Percentiles rank a stretch among this genome's conserved stretches.
Evolutionary conservation across 805 yeast genomes (phyloP).

Genomic region (Wickerhamiella dianesei): DNA sequence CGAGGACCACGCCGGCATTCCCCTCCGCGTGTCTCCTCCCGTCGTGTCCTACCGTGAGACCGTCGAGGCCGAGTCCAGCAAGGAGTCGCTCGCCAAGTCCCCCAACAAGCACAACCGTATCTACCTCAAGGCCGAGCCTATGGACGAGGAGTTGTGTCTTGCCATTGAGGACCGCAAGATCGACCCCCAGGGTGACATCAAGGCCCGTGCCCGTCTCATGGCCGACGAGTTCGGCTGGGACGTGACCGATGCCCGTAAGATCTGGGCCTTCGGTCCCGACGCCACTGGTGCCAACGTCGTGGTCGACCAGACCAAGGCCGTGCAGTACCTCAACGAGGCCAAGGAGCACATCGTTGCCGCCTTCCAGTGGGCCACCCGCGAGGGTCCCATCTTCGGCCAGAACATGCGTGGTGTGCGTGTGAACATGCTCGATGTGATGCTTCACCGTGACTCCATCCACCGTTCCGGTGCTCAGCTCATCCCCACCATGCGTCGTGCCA

Average conservation of each 20-base stretch:
- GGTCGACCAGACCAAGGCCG: conserved; percentile 99
- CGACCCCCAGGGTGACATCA: conserved; percentile 94
- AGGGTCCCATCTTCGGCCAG: conserved; percentile 98
- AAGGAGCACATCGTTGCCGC: conserved; percentile 99
- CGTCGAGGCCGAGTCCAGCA: conserved; percentile 83
- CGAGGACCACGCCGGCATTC: conserved; percentile 99
- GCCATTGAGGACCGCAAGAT: conserved; percentile 91
- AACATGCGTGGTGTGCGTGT: conserved; percentile 88
- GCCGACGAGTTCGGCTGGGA: conserved; percentile 99
- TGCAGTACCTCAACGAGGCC: conserved; percentile 96
- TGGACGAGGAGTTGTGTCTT: conserved; percentile 78
- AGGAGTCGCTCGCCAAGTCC: conserved; percentile 94
- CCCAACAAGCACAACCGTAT: conserved; percentile 99
- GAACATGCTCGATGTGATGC: conserved; percentile 97
- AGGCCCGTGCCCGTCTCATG: conserved; percentile 96
- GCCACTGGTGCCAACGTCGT: conserved; percentile 98
- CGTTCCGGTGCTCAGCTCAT: conserved; percentile 99
- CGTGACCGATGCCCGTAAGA: conserved; percentile 99
- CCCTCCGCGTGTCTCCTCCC: conserved; percentile 94
- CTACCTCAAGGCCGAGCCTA: conserved; percentile 93
- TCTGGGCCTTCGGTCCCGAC: conserved; percentile 99
- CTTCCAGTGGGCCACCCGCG: conserved; percentile 99
- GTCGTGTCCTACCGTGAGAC: conserved; percentile 99
- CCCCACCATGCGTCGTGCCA: conserved; percentile 99
- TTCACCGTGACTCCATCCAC: conserved; percentile 99